phyloP scores from a whole-genome alignment of 257 asterid genomes.

The Solanum sejunctum region DNA sequence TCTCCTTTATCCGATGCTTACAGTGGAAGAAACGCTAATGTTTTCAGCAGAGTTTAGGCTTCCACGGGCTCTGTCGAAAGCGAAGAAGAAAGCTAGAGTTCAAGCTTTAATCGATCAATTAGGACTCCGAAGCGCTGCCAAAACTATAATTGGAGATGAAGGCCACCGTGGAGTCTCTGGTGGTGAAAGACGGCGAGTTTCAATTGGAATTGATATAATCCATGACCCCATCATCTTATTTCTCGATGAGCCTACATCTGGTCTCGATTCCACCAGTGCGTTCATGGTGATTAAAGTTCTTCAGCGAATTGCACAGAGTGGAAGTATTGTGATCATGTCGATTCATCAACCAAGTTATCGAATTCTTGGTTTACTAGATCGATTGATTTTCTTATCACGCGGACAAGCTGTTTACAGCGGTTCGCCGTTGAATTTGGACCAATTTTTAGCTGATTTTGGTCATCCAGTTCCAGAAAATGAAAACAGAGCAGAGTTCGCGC shows the following conservation, averaged over 20 bases:
- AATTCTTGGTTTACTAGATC: constrained; percentile 24
- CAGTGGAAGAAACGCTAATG: neutral
- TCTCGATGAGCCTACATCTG: constrained; percentile 42
- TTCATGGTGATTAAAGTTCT: constrained; percentile 33
- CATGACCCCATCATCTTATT: constrained; percentile 35
- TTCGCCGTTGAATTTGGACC: constrained; percentile 12
- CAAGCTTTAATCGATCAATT: constrained; percentile 15
- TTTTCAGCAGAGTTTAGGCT: neutral
- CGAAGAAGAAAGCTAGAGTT: constrained; percentile 10
- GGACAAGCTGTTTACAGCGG: constrained; percentile 31
- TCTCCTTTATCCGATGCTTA: neutral
- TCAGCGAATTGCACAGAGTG: constrained; percentile 31
- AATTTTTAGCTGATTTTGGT: constrained; percentile 23
- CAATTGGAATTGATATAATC: constrained; percentile 31
- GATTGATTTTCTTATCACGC: constrained; percentile 18
- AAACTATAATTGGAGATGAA: constrained; percentile 19
- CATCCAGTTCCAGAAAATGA: constrained; percentile 26
- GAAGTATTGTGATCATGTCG: constrained; percentile 39
- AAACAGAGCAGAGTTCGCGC: constrained; percentile 23
- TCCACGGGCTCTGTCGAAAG: constrained; percentile 1
- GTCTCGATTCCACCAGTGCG: constrained; percentile 35
- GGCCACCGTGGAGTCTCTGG: constrained; percentile 31
- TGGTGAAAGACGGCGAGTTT: constrained; percentile 35
- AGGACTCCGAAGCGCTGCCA: constrained; percentile 14
- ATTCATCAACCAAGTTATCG: constrained; percentile 39